Conservation (phyloP, 2,329 filamentous ascomycete genomes). For the Beauveria australis region DNA sequence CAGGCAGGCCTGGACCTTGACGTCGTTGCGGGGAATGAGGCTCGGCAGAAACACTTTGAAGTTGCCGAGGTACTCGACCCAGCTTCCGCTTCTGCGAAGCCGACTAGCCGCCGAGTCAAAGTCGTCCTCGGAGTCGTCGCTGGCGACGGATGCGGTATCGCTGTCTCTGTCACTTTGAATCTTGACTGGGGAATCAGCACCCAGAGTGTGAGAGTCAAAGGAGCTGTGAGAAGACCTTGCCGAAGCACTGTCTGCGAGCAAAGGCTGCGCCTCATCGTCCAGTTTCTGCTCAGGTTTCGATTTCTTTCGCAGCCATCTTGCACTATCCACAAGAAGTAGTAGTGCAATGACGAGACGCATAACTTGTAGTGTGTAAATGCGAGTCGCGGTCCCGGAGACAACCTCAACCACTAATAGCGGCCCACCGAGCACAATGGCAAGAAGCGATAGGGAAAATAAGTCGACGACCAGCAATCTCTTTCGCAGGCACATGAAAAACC, state of each 20-base stretch:
- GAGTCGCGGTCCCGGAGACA: neutral
- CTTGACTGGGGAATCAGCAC: neutral
- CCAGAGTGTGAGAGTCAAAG: neutral
- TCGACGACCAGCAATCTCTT: neutral
- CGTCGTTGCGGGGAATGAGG: neutral
- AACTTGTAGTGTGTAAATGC: neutral
- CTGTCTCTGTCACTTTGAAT: neutral
- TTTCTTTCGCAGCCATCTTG: neutral
- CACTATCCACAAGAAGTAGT: neutral
- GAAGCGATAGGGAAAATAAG: neutral
- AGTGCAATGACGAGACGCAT: neutral
- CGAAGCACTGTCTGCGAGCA: neutral
- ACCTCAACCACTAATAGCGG: neutral
- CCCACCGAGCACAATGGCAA: neutral
- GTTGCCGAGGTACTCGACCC: neutral
- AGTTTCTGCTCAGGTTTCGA: neutral
- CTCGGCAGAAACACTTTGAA: slow-evolving; percentile 1
- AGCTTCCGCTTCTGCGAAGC: neutral
- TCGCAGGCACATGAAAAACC: neutral
- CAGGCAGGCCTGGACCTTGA: slow-evolving; percentile 1
- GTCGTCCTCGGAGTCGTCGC: neutral
- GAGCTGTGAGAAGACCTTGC: neutral
- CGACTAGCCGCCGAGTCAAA: neutral
- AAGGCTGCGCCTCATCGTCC: neutral
- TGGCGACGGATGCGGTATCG: neutral